Evolutionary conservation across 2,329 filamentous ascomycete species (phyloP), one percentile per base, ranked within the genome.

Genomic region (Epichloe brachyelytri): DNA sequence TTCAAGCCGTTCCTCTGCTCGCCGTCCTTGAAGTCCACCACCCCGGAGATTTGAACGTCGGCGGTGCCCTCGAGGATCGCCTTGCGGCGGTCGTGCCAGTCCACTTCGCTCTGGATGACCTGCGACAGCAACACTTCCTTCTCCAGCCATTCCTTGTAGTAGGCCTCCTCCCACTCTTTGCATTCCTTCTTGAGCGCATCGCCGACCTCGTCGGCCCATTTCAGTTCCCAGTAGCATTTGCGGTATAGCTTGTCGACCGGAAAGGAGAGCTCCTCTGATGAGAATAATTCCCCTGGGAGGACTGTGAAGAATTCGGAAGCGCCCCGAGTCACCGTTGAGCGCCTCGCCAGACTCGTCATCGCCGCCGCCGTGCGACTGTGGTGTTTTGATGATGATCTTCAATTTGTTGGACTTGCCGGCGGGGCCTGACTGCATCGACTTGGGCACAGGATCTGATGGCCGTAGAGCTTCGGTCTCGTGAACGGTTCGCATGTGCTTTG

Each of bases 401-500:
- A 82, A 68, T 57, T 79, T 79, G 53, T 71, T 71, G 43, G 70
- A 68, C 57, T 73, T 77, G 60, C 64, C 68, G 40, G 65, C 62
- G 17, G 62, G 67, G 38, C 61, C 66, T 2, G 72, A 63, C 59
- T 82, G 79, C 71, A 80, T 77, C 52, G 82, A 81, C 64, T 88
- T 86, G 20, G 84, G 82, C 12, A 88, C 79, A 2, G 85, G 81
- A 63, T 90, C 82, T 15, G 80, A 82, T 4, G 87, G 86, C n/a
- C 88, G 83, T 20, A 95, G 76, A 15, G 88, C 86, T 70, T 98
- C 93, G 3, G 91, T 96, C 66, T 98, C 93, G 72, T 98, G 93
- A 38, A 98, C 90, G 15, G 93, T 97, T 59, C 93, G 86, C 88
- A 97, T 97, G 66, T 98, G 93, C 68, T 98, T 98, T 2, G 91